Conservation (phyloP, 371 early-diverging fungal genomes). For the Rhizopus microsporus region DNA sequence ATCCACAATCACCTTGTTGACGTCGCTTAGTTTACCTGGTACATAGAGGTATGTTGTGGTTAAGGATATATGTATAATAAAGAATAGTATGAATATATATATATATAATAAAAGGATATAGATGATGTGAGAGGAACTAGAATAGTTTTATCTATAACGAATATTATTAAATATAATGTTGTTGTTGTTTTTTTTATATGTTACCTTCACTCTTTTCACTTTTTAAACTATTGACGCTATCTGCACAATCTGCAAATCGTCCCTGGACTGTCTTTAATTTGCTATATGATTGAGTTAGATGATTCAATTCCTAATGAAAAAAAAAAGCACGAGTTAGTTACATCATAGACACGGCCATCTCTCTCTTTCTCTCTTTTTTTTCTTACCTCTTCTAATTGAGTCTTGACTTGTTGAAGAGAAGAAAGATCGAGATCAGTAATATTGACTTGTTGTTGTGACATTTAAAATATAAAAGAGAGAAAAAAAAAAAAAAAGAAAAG, state of each 20-base stretch:
- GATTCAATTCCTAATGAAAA: constrained; percentile 72
- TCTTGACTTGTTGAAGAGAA: constrained; percentile 82
- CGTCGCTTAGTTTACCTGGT: constrained; percentile 81
- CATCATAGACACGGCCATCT: too few species aligned
- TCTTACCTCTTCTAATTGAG: constrained; percentile 82
- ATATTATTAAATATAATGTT: constrained; percentile 9
- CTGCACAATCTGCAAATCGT: constrained; percentile 83
- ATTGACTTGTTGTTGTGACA: constrained; percentile 64
- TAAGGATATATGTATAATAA: constrained; percentile 19
- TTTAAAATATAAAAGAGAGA: background rate
- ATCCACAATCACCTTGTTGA: constrained; percentile 89
- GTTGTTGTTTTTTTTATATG: constrained; percentile 39
- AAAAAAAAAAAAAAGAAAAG: too few species aligned
- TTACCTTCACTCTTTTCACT: constrained; percentile 46
- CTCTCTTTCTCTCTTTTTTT: background rate
- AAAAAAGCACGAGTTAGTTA: background rate
- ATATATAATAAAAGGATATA: constrained; percentile 45
- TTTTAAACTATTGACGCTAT: constrained; percentile 52
- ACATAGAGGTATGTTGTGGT: constrained; percentile 77
- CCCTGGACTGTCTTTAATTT: constrained; percentile 87
- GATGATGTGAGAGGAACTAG: constrained; percentile 79
- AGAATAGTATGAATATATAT: background rate
- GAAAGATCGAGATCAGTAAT: constrained; percentile 80
- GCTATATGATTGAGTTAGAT: constrained; percentile 80
- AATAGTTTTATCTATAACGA: constrained; percentile 61